Evolutionary conservation across 2,329 filamentous ascomycete species (phyloP), one percentile per base, ranked within the genome.

Genomic region (Paecilomyces dactylethromorphus): DNA sequence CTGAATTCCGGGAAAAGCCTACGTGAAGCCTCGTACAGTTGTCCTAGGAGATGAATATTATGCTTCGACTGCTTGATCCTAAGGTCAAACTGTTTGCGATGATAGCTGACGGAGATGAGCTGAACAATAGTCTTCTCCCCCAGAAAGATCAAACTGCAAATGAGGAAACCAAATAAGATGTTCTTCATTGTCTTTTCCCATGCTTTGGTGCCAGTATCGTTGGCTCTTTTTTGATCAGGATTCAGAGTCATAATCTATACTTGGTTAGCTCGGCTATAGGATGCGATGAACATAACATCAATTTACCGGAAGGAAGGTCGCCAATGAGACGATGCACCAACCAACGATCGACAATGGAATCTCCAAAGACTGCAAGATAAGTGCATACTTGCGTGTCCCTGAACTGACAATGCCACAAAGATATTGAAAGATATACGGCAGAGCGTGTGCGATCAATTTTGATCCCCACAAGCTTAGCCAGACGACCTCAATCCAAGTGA

Each of bases 1-100:
- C 92, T 96, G 77, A 96, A 96, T 76, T 92, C 89, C 26, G 94
- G 94, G 69, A 97, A 99, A 55, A 97, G 81, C 4, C 86, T 83
- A 56, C 92, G 84, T 2, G 93, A 97, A 21, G 92, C 92, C 64
- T 97, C 92, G 73, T 95, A 97, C 58, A 99, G 85, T 31, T 94
- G 78, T 18, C 90, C 87, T 1, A 99, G 81, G 2, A 97, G 83
- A 69, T 86, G 84, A 54, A 97, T 84, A 65, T 93, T 90, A 58
- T 85, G 88, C 79, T 99, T 97, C 24, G 92, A 96, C 50, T 91
- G 87, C 73, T 91, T 90, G 80, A 99, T 97, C 69, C 82, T 82
- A 13, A 79, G 65, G 60, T 86, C 82, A 69, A 87, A 87, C 62
- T 87, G 85, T 72, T 87, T 87, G 58, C 84, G 81, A 69, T 88